Percentiles rank a stretch among this genome's conserved stretches.
Conservation (phyloP, 345 rosid genomes). For the Boechera retrofracta region DNA sequence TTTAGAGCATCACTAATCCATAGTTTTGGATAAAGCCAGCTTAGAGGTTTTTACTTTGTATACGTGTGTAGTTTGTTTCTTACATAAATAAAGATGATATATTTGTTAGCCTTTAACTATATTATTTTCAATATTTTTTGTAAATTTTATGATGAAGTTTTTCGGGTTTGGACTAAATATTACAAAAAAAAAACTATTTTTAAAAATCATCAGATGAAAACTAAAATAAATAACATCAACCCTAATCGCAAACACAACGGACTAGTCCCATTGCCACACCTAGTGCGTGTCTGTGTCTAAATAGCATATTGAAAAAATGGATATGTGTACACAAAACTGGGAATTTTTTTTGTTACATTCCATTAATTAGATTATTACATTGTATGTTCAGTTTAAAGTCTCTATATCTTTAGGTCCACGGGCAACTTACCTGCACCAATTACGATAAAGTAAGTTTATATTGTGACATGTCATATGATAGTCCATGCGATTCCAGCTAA, state of each 20-base stretch:
- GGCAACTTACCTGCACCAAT: not conserved
- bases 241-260: not conserved
- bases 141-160: not conserved
- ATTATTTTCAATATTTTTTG: not conserved
- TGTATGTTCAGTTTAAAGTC: not conserved
- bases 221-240: not conserved
- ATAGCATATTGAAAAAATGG: not conserved
- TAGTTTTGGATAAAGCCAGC: conserved; percentile 13
- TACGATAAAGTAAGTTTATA: conserved; percentile 12
- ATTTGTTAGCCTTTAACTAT: not conserved
- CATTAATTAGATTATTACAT: not conserved
- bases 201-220: not conserved
- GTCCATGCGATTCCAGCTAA: conserved; percentile 12
- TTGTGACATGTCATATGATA: conserved; percentile 1
- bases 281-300: not conserved
- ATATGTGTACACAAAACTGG: not conserved
- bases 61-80: not conserved
- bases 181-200: not conserved
- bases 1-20: conserved; percentile 6
- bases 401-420: not conserved
- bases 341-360: not conserved
- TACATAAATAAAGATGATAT: not conserved
- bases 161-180: no score
- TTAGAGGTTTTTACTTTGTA: not conserved
- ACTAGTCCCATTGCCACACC: not conserved